A percentile compares a stretch with the other conserved stretches of the same genome.
These are phyloP conservation scores for Moesziomyces antarcticus DNA, from an alignment of 1,284 basidiomycete genomes.

Conservation along the genomic window DNA sequence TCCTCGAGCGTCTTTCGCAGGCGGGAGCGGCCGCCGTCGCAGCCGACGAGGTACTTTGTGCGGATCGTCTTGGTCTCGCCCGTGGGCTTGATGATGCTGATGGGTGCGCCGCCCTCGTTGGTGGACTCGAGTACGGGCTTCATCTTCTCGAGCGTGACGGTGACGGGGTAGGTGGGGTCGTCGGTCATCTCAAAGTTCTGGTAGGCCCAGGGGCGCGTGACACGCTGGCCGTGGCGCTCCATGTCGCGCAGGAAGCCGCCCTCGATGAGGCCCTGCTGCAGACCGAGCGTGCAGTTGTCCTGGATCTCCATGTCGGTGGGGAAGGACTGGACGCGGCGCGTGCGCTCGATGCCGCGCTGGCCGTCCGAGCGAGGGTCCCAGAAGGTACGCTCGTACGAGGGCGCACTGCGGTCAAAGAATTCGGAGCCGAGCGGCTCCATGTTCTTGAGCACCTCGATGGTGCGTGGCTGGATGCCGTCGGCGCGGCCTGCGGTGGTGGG, in stretches of 20 bases:
- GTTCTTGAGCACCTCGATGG: slow-evolving; percentile 75
- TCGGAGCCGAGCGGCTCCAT: slow-evolving; percentile 67
- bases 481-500: slow-evolving; percentile 69
- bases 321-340: slow-evolving; percentile 68
- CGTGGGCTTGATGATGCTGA: slow-evolving; percentile 57
- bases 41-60: slow-evolving; percentile 69
- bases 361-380: slow-evolving; percentile 67
- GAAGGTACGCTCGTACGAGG: slow-evolving; percentile 69
- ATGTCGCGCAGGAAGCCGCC: slow-evolving; percentile 68
- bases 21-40: slow-evolving; percentile 67
- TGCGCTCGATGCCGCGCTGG: slow-evolving; percentile 64
- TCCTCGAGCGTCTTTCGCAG: slow-evolving; percentile 66
- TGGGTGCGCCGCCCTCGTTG: slow-evolving; percentile 56
- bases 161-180: slow-evolving; percentile 52
- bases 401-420: slow-evolving; percentile 58
- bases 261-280: slow-evolving; percentile 70
- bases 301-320: slow-evolving; percentile 69
- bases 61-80: slow-evolving; percentile 63
- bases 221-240: slow-evolving; percentile 65
- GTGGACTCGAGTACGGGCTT: slow-evolving; percentile 51
- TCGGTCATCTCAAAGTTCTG: slow-evolving; percentile 52
- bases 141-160: slow-evolving; percentile 62
- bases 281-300: slow-evolving; percentile 69
- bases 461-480: slow-evolving; percentile 69
- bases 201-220: slow-evolving; percentile 65